These are phyloP conservation scores for Astrephomene gubernaculifera DNA, from an alignment of 139 green algal species.

Conservation along the genomic window DNA sequence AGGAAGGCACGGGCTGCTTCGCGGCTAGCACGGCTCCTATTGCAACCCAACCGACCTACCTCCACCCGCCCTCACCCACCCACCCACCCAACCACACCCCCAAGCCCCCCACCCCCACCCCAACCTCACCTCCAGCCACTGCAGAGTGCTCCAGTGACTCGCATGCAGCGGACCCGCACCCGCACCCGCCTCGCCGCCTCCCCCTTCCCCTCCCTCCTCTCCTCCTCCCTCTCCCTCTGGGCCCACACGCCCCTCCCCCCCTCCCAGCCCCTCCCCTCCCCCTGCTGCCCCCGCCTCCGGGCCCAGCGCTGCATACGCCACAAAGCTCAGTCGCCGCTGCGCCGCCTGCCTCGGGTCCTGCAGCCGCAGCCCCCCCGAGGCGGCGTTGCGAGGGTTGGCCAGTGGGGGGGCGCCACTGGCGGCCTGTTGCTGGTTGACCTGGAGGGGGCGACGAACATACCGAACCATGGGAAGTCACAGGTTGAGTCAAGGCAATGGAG, in stretches of 20 bases:
- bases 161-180: background rate
- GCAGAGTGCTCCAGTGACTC: slow-evolving; percentile 43
- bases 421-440: slow-evolving; percentile 52
- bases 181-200: too few species aligned
- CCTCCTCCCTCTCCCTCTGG: too few species aligned
- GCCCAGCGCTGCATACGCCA: slow-evolving; percentile 50
- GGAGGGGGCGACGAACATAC: background rate
- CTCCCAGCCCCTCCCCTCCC: too few species aligned
- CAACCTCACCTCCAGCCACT: slow-evolving; percentile 26
- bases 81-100: background rate
- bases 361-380: slow-evolving; percentile 58
- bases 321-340: slow-evolving; percentile 61
- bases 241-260: too few species aligned
- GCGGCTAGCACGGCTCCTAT: too few species aligned
- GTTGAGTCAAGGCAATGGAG: too few species aligned
- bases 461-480: too few species aligned
- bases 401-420: slow-evolving; percentile 42
- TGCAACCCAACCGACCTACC: background rate
- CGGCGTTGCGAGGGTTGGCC: slow-evolving; percentile 67
- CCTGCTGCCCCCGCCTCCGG: too few species aligned
- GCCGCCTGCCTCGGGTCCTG: slow-evolving; percentile 50
- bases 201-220: too few species aligned
- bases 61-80: background rate
- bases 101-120: background rate
- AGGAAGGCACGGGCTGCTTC: too few species aligned